phyloP scores from a whole-genome alignment of 1,284 basidiomycete species.

The Earliella scabrosa region DNA sequence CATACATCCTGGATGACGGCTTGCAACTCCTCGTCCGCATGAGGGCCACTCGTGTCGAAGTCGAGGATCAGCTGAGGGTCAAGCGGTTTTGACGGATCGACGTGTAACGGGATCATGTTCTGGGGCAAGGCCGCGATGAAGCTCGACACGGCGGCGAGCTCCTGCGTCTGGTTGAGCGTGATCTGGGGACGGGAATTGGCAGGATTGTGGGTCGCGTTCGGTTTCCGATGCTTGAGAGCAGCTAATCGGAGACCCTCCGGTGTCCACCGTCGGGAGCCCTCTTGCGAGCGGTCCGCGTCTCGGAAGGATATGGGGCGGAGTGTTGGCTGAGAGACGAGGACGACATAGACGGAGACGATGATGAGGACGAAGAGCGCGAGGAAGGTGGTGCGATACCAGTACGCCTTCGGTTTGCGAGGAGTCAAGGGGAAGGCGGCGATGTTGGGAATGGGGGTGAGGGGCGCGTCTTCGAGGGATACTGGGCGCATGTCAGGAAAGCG shows the following conservation, averaged over 20 bases:
- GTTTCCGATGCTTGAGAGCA: constrained; percentile 32
- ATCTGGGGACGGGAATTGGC: constrained; percentile 42
- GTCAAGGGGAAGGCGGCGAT: constrained; percentile 29
- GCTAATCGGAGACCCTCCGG: constrained; percentile 32
- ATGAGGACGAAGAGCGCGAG: constrained; percentile 55
- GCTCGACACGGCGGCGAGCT: constrained; percentile 78
- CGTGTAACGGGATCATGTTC: constrained; percentile 72
- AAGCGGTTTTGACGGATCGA: constrained; percentile 69
- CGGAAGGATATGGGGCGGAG: constrained; percentile 44
- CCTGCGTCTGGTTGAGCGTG: constrained; percentile 57
- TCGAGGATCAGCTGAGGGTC: constrained; percentile 83
- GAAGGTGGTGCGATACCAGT: constrained; percentile 51
- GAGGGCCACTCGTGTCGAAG: constrained; percentile 70
- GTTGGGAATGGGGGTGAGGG: constrained; percentile 34
- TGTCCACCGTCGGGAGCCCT: constrained; percentile 25
- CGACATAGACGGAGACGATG: constrained; percentile 54
- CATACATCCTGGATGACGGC: constrained; percentile 51
- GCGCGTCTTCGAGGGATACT: constrained; percentile 33
- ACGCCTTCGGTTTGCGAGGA: constrained; percentile 30
- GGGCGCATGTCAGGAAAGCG: constrained; percentile 35
- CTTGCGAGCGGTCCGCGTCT: constrained; percentile 32
- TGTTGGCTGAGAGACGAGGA: constrained; percentile 51
- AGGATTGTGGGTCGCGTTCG: constrained; percentile 23
- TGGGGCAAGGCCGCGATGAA: constrained; percentile 81
- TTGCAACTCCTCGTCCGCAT: constrained; percentile 43